Evolutionary conservation across 106 monocot genomes (phyloP).

Genomic region (Acorus calamus): DNA sequence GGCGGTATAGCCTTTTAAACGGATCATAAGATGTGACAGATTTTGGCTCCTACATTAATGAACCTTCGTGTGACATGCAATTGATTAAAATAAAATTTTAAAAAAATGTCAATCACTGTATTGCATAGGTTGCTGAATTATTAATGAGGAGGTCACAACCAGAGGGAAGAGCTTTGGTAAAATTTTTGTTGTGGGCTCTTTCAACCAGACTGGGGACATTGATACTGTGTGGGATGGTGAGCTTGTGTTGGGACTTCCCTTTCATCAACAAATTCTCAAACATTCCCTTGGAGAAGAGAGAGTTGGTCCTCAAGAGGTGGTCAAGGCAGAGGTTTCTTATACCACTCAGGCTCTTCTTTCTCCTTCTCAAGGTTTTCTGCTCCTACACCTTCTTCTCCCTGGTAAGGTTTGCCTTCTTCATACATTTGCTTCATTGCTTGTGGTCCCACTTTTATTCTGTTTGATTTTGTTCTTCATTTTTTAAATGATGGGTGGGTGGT

Average conservation of each 20-base stretch:
- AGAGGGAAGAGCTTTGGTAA: constrained; percentile 35
- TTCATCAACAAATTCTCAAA: constrained; percentile 58
- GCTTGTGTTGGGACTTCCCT: constrained; percentile 47
- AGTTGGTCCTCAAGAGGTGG: constrained; percentile 62
- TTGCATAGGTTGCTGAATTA: constrained; percentile 52
- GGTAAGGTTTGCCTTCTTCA: constrained; percentile 28
- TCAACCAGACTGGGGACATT: constrained; percentile 68
- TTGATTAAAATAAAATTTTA: not conserved
- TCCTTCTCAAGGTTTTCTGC: constrained; percentile 47
- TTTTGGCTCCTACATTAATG: too few species aligned
- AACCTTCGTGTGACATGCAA: too few species aligned
- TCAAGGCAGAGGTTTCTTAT: constrained; percentile 24
- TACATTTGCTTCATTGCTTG: not conserved
- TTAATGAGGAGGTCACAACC: constrained; percentile 29
- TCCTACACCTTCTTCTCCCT: constrained; percentile 53
- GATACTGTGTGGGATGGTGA: constrained; percentile 47
- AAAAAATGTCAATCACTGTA: not conserved
- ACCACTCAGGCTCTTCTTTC: constrained; percentile 51
- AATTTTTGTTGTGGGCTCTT: constrained; percentile 53
- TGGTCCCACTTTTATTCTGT: too few species aligned
- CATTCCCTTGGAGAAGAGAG: constrained; percentile 51
- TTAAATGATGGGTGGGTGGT: not conserved
- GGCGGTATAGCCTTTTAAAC: too few species aligned
- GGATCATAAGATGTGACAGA: too few species aligned
- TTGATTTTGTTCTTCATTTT: not conserved